Evolutionary conservation across 1,284 basidiomycete genomes (phyloP), one percentile per base, ranked within the genome.

Genomic region (Ustilago trichophora): DNA sequence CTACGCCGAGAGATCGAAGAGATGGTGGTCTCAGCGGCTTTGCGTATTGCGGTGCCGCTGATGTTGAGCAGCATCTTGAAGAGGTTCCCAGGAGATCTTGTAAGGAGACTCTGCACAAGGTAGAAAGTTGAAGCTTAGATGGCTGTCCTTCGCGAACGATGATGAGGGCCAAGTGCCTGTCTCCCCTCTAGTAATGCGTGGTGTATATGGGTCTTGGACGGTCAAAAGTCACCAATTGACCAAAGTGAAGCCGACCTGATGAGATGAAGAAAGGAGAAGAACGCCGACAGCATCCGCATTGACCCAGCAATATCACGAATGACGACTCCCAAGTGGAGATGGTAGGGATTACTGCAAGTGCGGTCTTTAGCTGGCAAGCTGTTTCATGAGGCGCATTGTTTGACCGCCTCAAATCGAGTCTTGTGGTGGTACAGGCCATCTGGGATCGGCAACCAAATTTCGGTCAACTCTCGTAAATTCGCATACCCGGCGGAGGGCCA

Each of bases 391-490:
- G 43, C 43, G 33, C 7, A 9, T 8, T 35, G 43, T 36, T 45
- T 34, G 32, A 31, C 33, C 24, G 33, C n/a, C 24, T 26, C 31
- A 10, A 7, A 19, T 13, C 16, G 34, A 36, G 18, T 31, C 10
- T n/a, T n/a, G n/a, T n/a, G n/a, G n/a, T n/a, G n/a, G n/a, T n/a
- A n/a, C n/a, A n/a, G n/a, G n/a, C n/a, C n/a, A n/a, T n/a, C n/a
- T n/a, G n/a, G n/a, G n/a, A 29, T 29, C 27, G 27, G 27, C 27
- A 13, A 29, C 27, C 27, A 8, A 29, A n/a, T 13, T 29, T 29
- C 27, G 27, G 27, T n/a, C 26, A 42, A 27, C 40, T 44, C 26
- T 33, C 56, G 56, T 59, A 59, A 59, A 42, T 51, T 21, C 56
- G 55, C 55, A 58, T 27, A 21, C 9, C 42, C 43, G 41, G 25